phyloP scores from a whole-genome alignment of 2,329 filamentous ascomycete genomes.

The Aureobasidium sp. region DNA sequence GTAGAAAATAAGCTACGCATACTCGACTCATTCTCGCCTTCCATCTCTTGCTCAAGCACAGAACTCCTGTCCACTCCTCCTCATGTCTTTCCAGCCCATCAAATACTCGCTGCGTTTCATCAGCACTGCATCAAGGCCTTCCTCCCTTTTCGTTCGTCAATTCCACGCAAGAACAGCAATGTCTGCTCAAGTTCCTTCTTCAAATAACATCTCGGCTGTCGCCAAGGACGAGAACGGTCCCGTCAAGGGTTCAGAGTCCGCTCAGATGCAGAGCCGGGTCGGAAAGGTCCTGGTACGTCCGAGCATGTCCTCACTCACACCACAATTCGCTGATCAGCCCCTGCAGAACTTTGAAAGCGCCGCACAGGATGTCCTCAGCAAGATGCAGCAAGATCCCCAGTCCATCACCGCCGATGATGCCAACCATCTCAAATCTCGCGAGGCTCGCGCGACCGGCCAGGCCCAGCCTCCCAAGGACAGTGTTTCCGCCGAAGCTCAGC shows the following conservation, averaged over 20 bases:
- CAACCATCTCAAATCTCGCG: constrained; percentile 45
- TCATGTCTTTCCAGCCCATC: constrained; percentile 13
- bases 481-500: constrained; percentile 43
- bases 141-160: constrained; percentile 10
- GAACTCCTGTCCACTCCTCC: background rate
- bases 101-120: constrained; percentile 11
- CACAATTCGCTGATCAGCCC: background rate
- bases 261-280: constrained; percentile 38
- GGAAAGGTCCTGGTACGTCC: constrained; percentile 26
- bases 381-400: constrained; percentile 33
- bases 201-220: constrained; percentile 35
- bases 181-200: constrained; percentile 21
- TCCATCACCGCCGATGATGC: constrained; percentile 42
- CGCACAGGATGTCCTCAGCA: constrained; percentile 31
- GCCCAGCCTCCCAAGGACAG: constrained; percentile 33
- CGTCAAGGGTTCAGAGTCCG: constrained; percentile 34
- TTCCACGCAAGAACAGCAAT: constrained; percentile 18
- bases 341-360: constrained; percentile 33
- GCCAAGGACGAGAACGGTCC: constrained; percentile 37
- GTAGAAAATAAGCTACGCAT: background rate
- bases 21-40: background rate
- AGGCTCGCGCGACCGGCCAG: constrained; percentile 38
- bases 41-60: background rate
- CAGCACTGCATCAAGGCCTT: constrained; percentile 14
- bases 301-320: background rate